Conservation (phyloP, 1,139 yeast species). For the Barnettozyma hawaiiensis region DNA sequence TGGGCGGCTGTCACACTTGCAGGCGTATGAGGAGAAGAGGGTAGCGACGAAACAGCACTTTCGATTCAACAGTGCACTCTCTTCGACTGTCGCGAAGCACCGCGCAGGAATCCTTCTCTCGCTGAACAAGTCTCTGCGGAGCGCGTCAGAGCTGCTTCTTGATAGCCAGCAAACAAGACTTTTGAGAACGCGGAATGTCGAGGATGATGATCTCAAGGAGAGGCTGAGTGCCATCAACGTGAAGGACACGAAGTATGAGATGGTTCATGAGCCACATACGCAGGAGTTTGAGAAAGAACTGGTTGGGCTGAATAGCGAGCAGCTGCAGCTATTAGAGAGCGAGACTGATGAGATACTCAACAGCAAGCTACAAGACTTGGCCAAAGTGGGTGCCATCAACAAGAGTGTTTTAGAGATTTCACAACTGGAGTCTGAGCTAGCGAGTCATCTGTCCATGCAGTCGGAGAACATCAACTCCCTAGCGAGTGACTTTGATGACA, state of each 20-base stretch:
- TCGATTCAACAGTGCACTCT: slow-evolving; percentile 23
- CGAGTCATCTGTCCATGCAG: slow-evolving; percentile 71
- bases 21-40: slow-evolving; percentile 47
- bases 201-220: slow-evolving; percentile 14
- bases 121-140: slow-evolving; percentile 34
- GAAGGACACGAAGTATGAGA: slow-evolving; percentile 14
- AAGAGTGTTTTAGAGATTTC: slow-evolving; percentile 75
- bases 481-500: slow-evolving; percentile 64
- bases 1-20: slow-evolving; percentile 45
- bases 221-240: slow-evolving; percentile 13
- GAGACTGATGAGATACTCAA: slow-evolving; percentile 69
- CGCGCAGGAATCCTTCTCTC: slow-evolving; percentile 35
- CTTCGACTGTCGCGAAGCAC: slow-evolving; percentile 24
- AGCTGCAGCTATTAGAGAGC: slow-evolving; percentile 53
- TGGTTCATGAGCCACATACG: slow-evolving; percentile 27
- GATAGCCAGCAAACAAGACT: slow-evolving; percentile 40
- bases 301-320: slow-evolving; percentile 7
- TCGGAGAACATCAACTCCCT: slow-evolving; percentile 65
- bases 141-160: slow-evolving; percentile 35
- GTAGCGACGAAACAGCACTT: slow-evolving; percentile 23
- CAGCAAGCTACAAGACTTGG: slow-evolving; percentile 59
- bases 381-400: slow-evolving; percentile 66
- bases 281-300: slow-evolving; percentile 1
- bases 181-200: slow-evolving; percentile 33
- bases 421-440: slow-evolving; percentile 69